Evolutionary conservation across 179 eudicot species (phyloP).

Genomic region (Gypsophila paniculata): DNA sequence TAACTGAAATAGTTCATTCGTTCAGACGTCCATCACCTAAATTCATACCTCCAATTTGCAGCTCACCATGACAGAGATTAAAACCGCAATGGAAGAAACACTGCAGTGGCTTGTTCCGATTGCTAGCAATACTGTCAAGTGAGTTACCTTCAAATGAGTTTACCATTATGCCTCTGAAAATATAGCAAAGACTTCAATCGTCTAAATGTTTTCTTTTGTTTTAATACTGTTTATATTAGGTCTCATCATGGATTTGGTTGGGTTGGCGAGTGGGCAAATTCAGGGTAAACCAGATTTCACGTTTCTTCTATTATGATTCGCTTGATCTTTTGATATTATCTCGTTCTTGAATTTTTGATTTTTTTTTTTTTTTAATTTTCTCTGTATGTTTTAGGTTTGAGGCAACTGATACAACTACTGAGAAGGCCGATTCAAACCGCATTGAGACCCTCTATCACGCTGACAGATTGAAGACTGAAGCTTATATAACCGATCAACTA

Average conservation of each 20-base stretch:
- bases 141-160: conserved; percentile 18
- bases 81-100: conserved; percentile 92
- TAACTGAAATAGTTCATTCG: background rate
- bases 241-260: conserved; percentile 98
- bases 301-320: background rate
- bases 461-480: conserved; percentile 70
- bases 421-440: conserved; percentile 57
- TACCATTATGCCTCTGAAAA: background rate
- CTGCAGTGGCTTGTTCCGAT: conserved; percentile 92
- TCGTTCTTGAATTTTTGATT: background rate
- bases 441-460: conserved; percentile 90
- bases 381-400: conserved; percentile 49
- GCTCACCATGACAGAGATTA: conserved; percentile 63
- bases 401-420: conserved; percentile 48
- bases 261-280: conserved; percentile 99
- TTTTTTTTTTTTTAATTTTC: too few relatives aligned
- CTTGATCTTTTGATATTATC: background rate
- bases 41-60: conserved; percentile 30
- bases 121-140: conserved; percentile 93
- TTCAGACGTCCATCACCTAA: background rate
- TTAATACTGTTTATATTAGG: conserved; percentile 37
- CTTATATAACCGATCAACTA: conserved; percentile 65
- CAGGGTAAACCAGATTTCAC: conserved; percentile 51
- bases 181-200: conserved; percentile 5
- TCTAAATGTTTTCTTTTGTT: conserved; percentile 20